These are phyloP conservation scores for Litchi chinensis DNA, from an alignment of 345 rosid genomes.

Conservation along the genomic window DNA sequence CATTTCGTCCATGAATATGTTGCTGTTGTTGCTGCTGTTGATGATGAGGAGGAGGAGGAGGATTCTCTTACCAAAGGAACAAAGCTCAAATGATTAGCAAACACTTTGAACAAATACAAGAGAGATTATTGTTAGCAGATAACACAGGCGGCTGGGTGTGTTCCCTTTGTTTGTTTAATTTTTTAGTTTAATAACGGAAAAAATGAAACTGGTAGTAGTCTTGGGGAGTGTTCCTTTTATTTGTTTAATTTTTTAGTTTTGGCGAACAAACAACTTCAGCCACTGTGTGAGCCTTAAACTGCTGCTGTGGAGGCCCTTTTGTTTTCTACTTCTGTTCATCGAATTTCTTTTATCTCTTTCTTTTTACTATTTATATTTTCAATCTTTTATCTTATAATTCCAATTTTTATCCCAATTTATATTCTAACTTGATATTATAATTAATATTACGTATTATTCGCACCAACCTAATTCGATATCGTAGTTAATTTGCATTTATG, in stretches of 20 bases:
- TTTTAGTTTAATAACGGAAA: neutral
- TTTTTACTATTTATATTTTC: neutral
- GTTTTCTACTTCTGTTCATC: neutral
- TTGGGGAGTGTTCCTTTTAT: constrained; percentile 36
- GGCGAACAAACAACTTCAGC: constrained; percentile 11
- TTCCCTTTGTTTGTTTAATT: neutral
- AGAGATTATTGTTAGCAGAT: no score
- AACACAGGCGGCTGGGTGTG: neutral
- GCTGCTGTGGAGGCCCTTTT: neutral
- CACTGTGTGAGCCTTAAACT: constrained; percentile 12
- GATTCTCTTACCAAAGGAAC: neutral
- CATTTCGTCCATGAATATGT: constrained; percentile 69
- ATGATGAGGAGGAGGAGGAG: no score
- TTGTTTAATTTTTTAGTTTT: no score
- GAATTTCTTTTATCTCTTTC: neutral
- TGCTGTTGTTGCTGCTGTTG: no score
- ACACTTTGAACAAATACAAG: neutral
- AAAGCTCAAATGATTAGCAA: neutral
- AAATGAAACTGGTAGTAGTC: constrained; percentile 21
- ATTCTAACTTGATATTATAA: no score
- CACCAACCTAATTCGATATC: no score
- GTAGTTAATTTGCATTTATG: no score
- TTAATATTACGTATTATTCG: no score
- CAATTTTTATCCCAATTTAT: no score
- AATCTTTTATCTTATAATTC: no score